phyloP scores from a whole-genome alignment of 495 filamentous ascomycete species.

The Hypoxylon rickii region DNA sequence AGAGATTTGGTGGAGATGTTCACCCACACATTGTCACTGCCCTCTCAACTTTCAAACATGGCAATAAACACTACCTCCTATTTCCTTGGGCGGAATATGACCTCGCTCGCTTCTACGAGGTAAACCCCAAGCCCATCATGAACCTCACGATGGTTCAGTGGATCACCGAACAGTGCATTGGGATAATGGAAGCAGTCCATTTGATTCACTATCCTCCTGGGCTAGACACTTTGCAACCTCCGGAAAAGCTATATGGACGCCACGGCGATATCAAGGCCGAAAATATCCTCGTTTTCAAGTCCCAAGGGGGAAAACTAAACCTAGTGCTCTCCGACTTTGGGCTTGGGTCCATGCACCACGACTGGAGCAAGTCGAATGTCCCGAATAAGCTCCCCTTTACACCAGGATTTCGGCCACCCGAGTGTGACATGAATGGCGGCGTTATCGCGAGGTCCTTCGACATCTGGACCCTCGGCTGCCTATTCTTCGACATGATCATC shows the following conservation, averaged over 20 bases:
- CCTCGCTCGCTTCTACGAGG: slow-evolving; percentile 17
- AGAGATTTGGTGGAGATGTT: slow-evolving; percentile 20
- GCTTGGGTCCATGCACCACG: slow-evolving; percentile 6
- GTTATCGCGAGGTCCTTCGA: slow-evolving; percentile 37
- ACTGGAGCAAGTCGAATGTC: slow-evolving; percentile 10
- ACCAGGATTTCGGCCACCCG: slow-evolving; percentile 33
- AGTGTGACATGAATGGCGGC: slow-evolving; percentile 10
- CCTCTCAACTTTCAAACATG: slow-evolving; percentile 29
- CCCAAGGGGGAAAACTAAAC: background rate
- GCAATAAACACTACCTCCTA: slow-evolving; percentile 18
- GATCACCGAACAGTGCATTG: slow-evolving; percentile 18
- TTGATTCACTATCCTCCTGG: slow-evolving; percentile 16
- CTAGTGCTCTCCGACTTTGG: slow-evolving; percentile 23
- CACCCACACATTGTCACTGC: slow-evolving; percentile 30
- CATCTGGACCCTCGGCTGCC: slow-evolving; percentile 47
- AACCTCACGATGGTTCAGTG: slow-evolving; percentile 10
- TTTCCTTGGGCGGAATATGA: slow-evolving; percentile 31
- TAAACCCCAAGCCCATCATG: background rate
- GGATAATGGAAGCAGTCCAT: slow-evolving; percentile 10
- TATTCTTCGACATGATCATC: slow-evolving; percentile 40
- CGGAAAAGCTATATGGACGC: slow-evolving; percentile 1
- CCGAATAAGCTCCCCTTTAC: slow-evolving; percentile 15
- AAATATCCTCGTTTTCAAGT: slow-evolving; percentile 26
- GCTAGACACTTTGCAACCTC: background rate
- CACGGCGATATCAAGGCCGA: slow-evolving; percentile 31